Conservation (phyloP, 257 asterid genomes). For the Primulina tabacum region DNA sequence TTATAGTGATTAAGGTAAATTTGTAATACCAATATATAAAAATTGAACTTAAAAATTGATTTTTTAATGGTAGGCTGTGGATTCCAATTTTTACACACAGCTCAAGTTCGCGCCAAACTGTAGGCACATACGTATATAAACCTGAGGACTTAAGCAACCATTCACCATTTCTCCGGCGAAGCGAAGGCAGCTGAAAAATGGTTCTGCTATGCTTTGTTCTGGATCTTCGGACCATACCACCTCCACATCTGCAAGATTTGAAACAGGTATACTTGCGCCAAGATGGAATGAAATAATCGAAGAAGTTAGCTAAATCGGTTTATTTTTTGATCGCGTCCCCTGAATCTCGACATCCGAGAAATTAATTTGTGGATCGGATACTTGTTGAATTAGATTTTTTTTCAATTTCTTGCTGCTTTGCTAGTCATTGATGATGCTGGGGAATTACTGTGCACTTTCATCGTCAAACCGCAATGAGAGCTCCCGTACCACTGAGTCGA, state of each 20-base stretch:
- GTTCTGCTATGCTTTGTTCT: slow-evolving; percentile 72
- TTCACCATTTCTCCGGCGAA: slow-evolving; percentile 1
- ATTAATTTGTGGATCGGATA: neutral
- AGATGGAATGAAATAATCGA: neutral
- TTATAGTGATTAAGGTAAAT: too few relatives aligned
- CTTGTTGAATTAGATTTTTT: slow-evolving; percentile 16
- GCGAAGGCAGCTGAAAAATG: slow-evolving; percentile 37
- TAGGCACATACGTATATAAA: neutral
- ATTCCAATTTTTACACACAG: too few relatives aligned
- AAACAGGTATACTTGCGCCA: slow-evolving; percentile 56
- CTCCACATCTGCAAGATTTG: slow-evolving; percentile 69
- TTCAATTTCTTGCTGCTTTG: neutral
- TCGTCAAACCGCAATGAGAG: slow-evolving; percentile 27
- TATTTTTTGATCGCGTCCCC: neutral
- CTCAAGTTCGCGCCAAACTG: slow-evolving; percentile 35
- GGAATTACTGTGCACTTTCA: slow-evolving; percentile 68
- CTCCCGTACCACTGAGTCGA: slow-evolving; percentile 32
- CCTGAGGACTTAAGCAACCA: neutral
- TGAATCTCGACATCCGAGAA: neutral
- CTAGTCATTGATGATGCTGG: slow-evolving; percentile 84
- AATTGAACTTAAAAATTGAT: too few relatives aligned
- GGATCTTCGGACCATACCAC: slow-evolving; percentile 73
- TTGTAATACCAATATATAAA: too few relatives aligned
- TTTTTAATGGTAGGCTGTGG: too few relatives aligned
- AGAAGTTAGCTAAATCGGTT: slow-evolving; percentile 6